Evolutionary conservation across 441 rosid species (phyloP).

Genomic region (Monsonia emarginata): DNA sequence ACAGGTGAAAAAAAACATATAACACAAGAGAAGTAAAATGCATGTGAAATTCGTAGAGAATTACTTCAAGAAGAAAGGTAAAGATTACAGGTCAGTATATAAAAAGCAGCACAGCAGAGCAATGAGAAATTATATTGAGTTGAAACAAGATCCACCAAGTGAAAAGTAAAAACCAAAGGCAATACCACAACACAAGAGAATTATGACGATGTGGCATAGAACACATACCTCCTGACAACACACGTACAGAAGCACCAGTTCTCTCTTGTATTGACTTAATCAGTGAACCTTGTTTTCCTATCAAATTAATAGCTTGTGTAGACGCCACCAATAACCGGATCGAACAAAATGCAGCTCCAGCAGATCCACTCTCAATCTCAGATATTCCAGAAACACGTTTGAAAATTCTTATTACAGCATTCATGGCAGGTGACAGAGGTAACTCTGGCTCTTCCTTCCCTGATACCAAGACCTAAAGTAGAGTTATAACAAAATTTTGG

Average conservation of each 20-base stretch:
- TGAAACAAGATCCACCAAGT: not conserved
- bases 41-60: not conserved
- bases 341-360: slow-evolving; percentile 51
- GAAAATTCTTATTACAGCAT: slow-evolving; percentile 58
- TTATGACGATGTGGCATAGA: not conserved
- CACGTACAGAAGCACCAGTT: slow-evolving; percentile 63
- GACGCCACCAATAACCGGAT: slow-evolving; percentile 63
- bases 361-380: slow-evolving; percentile 35
- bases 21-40: not conserved
- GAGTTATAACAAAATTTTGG: not conserved
- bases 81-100: not conserved
- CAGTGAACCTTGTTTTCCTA: slow-evolving; percentile 75
- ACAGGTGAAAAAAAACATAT: too few relatives aligned
- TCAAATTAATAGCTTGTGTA: slow-evolving; percentile 75
- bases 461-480: slow-evolving; percentile 56
- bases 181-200: not conserved
- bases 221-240: slow-evolving; percentile 54
- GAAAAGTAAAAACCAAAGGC: not conserved
- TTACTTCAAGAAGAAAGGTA: not conserved
- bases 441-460: slow-evolving; percentile 80
- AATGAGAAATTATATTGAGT: not conserved
- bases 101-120: not conserved
- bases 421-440: slow-evolving; percentile 74
- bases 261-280: slow-evolving; percentile 71
- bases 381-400: slow-evolving; percentile 61